A percentile compares a stretch with the other conserved stretches of the same genome.
Conservation (phyloP, 83 land plant genomes). For the Picea abies region DNA sequence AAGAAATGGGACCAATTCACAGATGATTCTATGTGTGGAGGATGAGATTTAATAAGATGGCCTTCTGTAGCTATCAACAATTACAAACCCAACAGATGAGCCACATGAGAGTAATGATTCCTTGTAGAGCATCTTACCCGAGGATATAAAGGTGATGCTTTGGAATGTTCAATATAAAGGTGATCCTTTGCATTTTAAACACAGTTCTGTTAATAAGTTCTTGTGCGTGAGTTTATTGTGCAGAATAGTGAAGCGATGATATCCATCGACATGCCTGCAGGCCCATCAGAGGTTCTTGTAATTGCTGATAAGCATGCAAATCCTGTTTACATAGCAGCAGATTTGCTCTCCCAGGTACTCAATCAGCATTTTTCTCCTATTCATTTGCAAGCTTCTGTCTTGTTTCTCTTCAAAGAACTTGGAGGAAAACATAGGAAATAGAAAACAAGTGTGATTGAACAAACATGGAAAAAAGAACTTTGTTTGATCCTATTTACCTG, state of each 20-base stretch:
- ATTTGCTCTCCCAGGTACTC: slow-evolving; percentile 94
- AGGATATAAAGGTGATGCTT: too few relatives aligned
- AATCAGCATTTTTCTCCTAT: background rate
- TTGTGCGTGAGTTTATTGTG: background rate
- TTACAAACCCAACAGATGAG: too few relatives aligned
- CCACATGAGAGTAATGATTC: too few relatives aligned
- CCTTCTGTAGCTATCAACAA: too few relatives aligned
- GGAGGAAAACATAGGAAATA: too few relatives aligned
- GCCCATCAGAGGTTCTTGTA: slow-evolving; percentile 86
- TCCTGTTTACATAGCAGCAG: slow-evolving; percentile 57
- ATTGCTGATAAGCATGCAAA: slow-evolving; percentile 81
- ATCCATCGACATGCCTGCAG: slow-evolving; percentile 55
- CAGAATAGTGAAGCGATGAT: slow-evolving; percentile 99
- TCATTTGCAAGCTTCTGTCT: slow-evolving; percentile 6
- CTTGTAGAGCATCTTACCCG: too few relatives aligned
- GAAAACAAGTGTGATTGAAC: background rate
- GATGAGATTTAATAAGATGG: too few relatives aligned
- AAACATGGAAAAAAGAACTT: background rate
- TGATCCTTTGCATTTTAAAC: background rate
- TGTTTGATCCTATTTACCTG: background rate
- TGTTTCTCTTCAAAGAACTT: too few relatives aligned
- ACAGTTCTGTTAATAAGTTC: background rate
- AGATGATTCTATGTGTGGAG: too few relatives aligned
- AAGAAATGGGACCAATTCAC: too few relatives aligned
- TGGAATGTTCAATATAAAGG: background rate